These are phyloP conservation scores for Cutaneotrichosporon mucoides DNA, from an alignment of 1,284 basidiomycete genomes.

Conservation along the genomic window DNA sequence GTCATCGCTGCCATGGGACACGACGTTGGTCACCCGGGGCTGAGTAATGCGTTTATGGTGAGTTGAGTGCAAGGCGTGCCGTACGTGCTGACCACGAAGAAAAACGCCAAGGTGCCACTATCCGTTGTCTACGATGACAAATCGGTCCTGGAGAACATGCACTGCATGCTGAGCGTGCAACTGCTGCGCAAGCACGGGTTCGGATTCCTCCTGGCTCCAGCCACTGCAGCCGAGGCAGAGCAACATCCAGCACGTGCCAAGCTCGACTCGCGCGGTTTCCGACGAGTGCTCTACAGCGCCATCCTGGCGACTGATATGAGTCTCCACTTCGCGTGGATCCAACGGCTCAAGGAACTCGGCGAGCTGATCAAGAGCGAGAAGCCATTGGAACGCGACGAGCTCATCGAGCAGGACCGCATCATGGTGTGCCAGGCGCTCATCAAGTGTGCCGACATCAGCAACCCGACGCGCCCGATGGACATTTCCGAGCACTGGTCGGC, in stretches of 20 bases:
- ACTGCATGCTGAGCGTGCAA: slow-evolving; percentile 75
- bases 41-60: slow-evolving; percentile 88
- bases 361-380: slow-evolving; percentile 16
- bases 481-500: slow-evolving; percentile 87
- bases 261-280: slow-evolving; percentile 56
- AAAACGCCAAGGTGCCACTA: slow-evolving; percentile 84
- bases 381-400: slow-evolving; percentile 2
- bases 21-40: slow-evolving; percentile 89
- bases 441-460: slow-evolving; percentile 95
- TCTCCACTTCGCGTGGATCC: slow-evolving; percentile 79
- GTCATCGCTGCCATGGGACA: slow-evolving; percentile 89
- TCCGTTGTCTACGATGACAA: slow-evolving; percentile 81
- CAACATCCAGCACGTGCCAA: slow-evolving; percentile 13
- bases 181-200: slow-evolving; percentile 78
- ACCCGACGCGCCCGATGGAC: slow-evolving; percentile 84
- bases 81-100: slow-evolving; percentile 52
- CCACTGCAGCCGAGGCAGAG: slow-evolving; percentile 8
- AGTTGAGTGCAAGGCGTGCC: slow-evolving; percentile 33
- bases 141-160: slow-evolving; percentile 88
- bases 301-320: slow-evolving; percentile 92
- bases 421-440: slow-evolving; percentile 82
- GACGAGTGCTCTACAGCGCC: slow-evolving; percentile 68
- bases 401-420: slow-evolving; percentile 55
- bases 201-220: slow-evolving; percentile 47
- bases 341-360: slow-evolving; percentile 54